Conservation (phyloP, 805 yeast genomes). For the Barnettozyma vustinii region DNA sequence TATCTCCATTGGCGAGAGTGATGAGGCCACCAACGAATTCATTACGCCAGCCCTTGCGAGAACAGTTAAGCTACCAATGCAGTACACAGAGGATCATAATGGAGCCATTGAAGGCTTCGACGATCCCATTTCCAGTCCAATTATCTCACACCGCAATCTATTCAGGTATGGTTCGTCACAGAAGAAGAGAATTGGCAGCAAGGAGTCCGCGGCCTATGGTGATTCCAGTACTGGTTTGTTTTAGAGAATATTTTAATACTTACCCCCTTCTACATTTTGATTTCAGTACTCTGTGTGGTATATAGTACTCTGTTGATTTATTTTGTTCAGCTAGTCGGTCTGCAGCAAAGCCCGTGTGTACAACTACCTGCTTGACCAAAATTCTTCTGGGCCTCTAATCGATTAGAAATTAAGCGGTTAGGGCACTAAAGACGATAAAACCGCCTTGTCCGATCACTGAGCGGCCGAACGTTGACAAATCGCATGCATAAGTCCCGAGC, state of each 20-base stretch:
- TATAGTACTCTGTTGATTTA: neutral
- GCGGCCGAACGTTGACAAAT: neutral
- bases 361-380: no score
- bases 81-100: neutral
- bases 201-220: neutral
- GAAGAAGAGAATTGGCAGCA: neutral
- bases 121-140: constrained; percentile 10
- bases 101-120: constrained; percentile 4
- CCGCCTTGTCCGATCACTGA: neutral
- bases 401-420: neutral
- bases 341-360: no score
- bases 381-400: no score
- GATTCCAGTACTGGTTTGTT: neutral
- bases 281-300: neutral
- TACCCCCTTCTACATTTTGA: no score
- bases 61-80: neutral
- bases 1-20: neutral
- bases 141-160: constrained; percentile 7
- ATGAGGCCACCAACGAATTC: neutral
- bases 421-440: neutral
- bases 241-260: no score
- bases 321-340: no score
- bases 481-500: neutral
- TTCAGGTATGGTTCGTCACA: constrained; percentile 5
- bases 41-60: neutral